Percentiles rank a stretch among this genome's conserved stretches.
phyloP scores from a whole-genome alignment of 2,329 filamentous ascomycete species.

The Ilyonectria robusta region DNA sequence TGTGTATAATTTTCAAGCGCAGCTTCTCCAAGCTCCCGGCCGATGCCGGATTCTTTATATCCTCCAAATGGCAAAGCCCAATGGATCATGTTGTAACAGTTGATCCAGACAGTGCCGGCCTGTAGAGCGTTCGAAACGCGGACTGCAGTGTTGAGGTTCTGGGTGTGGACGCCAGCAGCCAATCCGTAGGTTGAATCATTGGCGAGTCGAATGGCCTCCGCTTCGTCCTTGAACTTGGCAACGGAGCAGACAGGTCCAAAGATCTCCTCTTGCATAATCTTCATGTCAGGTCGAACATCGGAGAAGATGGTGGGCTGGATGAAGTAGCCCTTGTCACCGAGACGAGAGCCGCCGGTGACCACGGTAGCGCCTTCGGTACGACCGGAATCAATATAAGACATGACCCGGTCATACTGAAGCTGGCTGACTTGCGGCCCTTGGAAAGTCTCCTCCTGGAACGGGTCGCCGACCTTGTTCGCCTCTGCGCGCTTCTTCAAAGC shows the following conservation, averaged over 20 bases:
- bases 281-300: background rate
- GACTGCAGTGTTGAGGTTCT: background rate
- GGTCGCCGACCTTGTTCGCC: background rate
- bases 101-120: constrained; percentile 2
- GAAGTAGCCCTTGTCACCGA: background rate
- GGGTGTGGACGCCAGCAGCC: background rate
- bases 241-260: background rate
- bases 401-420: background rate
- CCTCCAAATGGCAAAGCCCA: background rate
- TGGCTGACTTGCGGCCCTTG: constrained; percentile 2
- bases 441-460: background rate
- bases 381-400: constrained; percentile 1
- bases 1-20: background rate
- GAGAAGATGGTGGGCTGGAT: constrained; percentile 7
- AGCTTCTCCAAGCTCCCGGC: background rate
- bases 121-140: background rate
- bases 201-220: background rate
- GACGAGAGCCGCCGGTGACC: background rate
- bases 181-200: constrained; percentile 1
- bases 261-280: constrained; percentile 14
- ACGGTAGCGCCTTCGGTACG: background rate
- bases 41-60: background rate
- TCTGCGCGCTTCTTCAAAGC: background rate
- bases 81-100: background rate
- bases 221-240: background rate